Conservation (phyloP, 2,329 filamentous ascomycete species). For the Botryotinia calthae region DNA sequence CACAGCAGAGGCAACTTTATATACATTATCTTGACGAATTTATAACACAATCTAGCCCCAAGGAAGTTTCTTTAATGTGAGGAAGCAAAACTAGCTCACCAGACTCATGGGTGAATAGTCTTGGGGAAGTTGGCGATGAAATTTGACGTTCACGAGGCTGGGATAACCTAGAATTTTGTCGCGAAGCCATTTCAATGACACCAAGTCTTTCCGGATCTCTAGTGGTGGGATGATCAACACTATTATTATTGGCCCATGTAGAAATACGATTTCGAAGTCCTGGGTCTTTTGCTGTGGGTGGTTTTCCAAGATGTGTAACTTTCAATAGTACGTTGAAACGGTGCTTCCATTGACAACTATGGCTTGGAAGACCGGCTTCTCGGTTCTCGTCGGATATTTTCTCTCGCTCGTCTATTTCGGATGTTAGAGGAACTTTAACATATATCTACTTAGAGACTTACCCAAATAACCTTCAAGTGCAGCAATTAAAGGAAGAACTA, state of each 20-base stretch:
- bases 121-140: not conserved
- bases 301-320: not conserved
- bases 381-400: not conserved
- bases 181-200: not conserved
- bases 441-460: not conserved
- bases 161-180: not conserved
- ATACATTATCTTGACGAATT: not conserved
- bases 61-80: not conserved
- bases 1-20: too few relatives aligned
- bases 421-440: not conserved
- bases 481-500: slow-evolving; percentile 1
- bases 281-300: not conserved
- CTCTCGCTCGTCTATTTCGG: not conserved
- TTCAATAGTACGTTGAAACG: not conserved
- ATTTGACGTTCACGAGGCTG: not conserved
- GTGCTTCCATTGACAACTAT: slow-evolving; percentile 1
- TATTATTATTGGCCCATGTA: not conserved
- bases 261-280: not conserved
- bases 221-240: not conserved
- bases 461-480: slow-evolving; percentile 9
- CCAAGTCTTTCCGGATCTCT: not conserved
- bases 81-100: not conserved
- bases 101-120: not conserved
- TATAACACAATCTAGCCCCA: not conserved
- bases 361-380: not conserved